phyloP scores from a whole-genome alignment of 208 protist species.

The Strigomonas galati region DNA sequence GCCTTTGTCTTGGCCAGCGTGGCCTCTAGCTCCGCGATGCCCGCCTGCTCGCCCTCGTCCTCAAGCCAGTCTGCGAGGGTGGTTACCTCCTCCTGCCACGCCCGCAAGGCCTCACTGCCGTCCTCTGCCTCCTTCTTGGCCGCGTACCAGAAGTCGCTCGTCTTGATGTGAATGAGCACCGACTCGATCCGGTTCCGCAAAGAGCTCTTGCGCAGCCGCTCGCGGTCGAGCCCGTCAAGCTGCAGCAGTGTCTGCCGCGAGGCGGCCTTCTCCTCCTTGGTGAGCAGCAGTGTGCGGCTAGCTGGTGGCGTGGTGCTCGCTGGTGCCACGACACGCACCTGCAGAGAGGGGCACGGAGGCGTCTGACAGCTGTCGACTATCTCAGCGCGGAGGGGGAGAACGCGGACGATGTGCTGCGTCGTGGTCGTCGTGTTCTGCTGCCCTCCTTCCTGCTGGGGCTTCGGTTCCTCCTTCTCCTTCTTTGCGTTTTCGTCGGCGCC shows the following conservation, averaged over 20 bases:
- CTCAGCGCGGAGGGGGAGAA: neutral
- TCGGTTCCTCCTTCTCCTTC: neutral
- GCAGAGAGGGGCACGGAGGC: too few relatives aligned
- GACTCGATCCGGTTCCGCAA: slow-evolving; percentile 71
- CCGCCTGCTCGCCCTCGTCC: slow-evolving; percentile 36
- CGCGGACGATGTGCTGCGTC: too few relatives aligned
- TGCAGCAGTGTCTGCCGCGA: slow-evolving; percentile 29
- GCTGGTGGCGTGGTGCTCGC: too few relatives aligned
- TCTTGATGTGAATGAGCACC: slow-evolving; percentile 45
- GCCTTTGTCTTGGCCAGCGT: slow-evolving; percentile 6
- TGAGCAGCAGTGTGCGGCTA: slow-evolving; percentile 31
- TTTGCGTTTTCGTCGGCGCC: neutral
- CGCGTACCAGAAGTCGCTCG: slow-evolving; percentile 34
- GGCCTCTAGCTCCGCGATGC: slow-evolving; percentile 29
- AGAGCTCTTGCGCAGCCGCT: slow-evolving; percentile 35
- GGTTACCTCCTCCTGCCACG: slow-evolving; percentile 37
- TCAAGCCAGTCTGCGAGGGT: slow-evolving; percentile 53
- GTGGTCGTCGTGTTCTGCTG: too few relatives aligned
- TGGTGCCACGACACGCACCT: too few relatives aligned
- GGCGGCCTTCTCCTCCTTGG: slow-evolving; percentile 23
- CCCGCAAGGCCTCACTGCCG: neutral
- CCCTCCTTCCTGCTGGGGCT: neutral
- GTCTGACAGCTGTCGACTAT: neutral
- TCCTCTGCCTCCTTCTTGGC: neutral
- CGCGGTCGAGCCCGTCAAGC: slow-evolving; percentile 48